Base-by-base conservation (phyloP, 164 flowering plant genomes). In the Litsea cubeba region DNA sequence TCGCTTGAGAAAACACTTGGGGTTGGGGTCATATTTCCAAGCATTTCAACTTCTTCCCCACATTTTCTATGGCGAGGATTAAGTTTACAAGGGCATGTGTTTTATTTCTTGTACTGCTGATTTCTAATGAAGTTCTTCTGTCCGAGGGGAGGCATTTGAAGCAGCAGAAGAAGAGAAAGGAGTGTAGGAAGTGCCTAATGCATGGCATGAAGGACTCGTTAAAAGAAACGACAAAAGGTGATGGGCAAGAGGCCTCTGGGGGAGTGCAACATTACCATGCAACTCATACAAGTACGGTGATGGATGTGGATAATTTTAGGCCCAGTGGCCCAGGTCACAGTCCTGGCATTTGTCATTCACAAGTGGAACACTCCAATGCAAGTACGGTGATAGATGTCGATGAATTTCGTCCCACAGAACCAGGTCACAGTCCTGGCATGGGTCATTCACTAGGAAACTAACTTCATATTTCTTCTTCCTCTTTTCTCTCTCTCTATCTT, bases 291-390 rank as follows among this genome's bases (percentile, higher is more conserved):
- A n/a, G 11, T 63, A 24, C 7, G 23, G 68, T 18, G 50, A 32
- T 18, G 23, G 23, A 68, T 2, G 50, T 15, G 1, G 51, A 32
- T 32, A 5, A 68, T 35, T 68, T 68, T 20, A 7, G 51, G 12
- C 54, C 50, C 24, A 68, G n/a, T 32, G 50, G 24, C 32, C 70
- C 70, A 6, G 70, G 70, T 20, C 70, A 68, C 54, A 68, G 70
- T 8, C 70, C 70, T 5, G 70, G 54, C 24, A 40, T 40, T 17
- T 51, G 70, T 30, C 50, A 68, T 18, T 65, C 70, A 10, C 17
- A 51, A 25, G 30, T 15, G n/a, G 28, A 50, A 2, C 25, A 70
- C 24, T 22, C 12, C 26, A 23, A 25, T 24, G 28, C 5, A 7
- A 22, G 12, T 63, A 25, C 10, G 24, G 66, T 0, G 30, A 24